Percentiles rank a stretch among this genome's conserved stretches.
Evolutionary conservation across 2,329 filamentous ascomycete genomes (phyloP).

Genomic region (Penicillium hordei): DNA sequence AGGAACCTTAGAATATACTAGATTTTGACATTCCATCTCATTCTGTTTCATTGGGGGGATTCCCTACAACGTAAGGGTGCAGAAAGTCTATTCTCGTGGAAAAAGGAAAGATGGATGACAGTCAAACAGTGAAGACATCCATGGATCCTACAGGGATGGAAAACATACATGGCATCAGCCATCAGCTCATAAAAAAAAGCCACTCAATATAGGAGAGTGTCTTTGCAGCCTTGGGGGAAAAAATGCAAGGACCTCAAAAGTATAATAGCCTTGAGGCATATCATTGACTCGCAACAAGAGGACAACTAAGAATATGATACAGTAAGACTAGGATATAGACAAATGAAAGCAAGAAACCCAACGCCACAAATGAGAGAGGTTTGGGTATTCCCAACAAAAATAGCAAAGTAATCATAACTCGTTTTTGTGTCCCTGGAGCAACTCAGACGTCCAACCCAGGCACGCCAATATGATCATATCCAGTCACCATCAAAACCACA

Average conservation of each 20-base stretch:
- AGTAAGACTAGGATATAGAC: not conserved
- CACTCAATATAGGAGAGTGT: not conserved
- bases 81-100: not conserved
- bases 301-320: not conserved
- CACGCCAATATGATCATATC: constrained; percentile 21
- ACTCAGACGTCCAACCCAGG: constrained; percentile 12
- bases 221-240: not conserved
- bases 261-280: not conserved
- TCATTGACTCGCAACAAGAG: not conserved
- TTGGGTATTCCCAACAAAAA: constrained; percentile 1
- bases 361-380: not conserved
- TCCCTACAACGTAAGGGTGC: not conserved
- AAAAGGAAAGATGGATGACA: constrained; percentile 1
- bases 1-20: constrained; percentile 2
- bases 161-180: not conserved
- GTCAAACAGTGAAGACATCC: not conserved
- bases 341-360: not conserved
- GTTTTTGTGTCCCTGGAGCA: not conserved
- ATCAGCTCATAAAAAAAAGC: not conserved
- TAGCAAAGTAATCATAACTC: not conserved
- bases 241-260: not conserved
- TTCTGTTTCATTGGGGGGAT: not conserved
- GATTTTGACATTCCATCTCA: not conserved
- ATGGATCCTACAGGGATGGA: not conserved
- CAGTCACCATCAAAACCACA: constrained; percentile 27